A percentile compares a stretch with the other conserved stretches of the same genome.
phyloP scores from a whole-genome alignment of 2,329 filamentous ascomycete genomes.

The Incumbomyces lentus region DNA sequence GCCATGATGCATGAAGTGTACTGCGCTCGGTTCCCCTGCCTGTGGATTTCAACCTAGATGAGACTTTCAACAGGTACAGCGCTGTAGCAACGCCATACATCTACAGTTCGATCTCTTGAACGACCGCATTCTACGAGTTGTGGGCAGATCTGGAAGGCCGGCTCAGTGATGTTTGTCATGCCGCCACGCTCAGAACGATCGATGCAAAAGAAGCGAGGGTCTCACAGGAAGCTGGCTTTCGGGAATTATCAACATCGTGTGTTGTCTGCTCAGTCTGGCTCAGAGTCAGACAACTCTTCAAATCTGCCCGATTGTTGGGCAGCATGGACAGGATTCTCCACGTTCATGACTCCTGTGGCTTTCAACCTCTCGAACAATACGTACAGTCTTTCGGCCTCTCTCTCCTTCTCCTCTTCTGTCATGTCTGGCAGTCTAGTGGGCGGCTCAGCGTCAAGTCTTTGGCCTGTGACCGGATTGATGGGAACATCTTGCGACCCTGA shows the following conservation, averaged over 20 bases:
- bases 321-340: constrained; percentile 67
- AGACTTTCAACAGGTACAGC: too few species aligned
- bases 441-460: constrained; percentile 53
- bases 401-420: constrained; percentile 83
- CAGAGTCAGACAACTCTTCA: constrained; percentile 30
- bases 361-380: constrained; percentile 82
- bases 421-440: constrained; percentile 53
- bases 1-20: too few species aligned
- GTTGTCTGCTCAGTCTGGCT: constrained; percentile 4
- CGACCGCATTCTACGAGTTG: too few species aligned
- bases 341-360: constrained; percentile 63
- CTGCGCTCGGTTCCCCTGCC: too few species aligned
- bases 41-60: too few species aligned
- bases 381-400: constrained; percentile 80
- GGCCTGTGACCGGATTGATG: constrained; percentile 80
- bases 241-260: not conserved
- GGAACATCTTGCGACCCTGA: constrained; percentile 27
- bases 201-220: too few species aligned
- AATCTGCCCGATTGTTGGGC: constrained; percentile 61
- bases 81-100: too few species aligned
- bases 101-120: too few species aligned
- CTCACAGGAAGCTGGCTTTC: too few species aligned
- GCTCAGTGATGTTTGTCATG: too few species aligned
- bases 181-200: too few species aligned
- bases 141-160: too few species aligned